phyloP scores from a whole-genome alignment of 2,329 filamentous ascomycete genomes.

The Apiospora malaysiana region DNA sequence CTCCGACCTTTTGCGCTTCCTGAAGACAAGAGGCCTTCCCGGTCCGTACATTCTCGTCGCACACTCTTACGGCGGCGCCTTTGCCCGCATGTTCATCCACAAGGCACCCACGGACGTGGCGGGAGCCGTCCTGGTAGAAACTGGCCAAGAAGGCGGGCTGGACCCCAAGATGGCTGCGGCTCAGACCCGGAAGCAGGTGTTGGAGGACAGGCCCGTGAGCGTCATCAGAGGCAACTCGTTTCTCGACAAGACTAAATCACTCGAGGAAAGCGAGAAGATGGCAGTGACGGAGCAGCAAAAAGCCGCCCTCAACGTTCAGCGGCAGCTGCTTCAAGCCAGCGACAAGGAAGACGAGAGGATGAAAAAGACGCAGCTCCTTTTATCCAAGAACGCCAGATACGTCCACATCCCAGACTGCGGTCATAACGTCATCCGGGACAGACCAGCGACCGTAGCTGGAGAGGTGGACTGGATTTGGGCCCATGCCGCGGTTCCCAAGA shows the following conservation, averaged over 20 bases:
- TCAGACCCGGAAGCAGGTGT: constrained; percentile 29
- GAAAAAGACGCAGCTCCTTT: constrained; percentile 35
- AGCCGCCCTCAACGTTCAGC: constrained; percentile 22
- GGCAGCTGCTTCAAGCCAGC: constrained; percentile 30
- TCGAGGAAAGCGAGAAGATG: constrained; percentile 27
- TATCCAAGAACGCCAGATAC: constrained; percentile 31
- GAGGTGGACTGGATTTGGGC: constrained; percentile 37
- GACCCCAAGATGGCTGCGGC: constrained; percentile 29
- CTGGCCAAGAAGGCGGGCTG: constrained; percentile 39
- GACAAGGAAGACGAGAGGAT: constrained; percentile 36
- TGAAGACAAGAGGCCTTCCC: constrained; percentile 23
- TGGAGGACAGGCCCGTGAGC: constrained; percentile 33
- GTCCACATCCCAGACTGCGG: constrained; percentile 35
- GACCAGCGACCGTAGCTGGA: constrained; percentile 33
- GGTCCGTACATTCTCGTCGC: constrained; percentile 36
- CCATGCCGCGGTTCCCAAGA: background rate
- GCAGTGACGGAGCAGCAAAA: constrained; percentile 5
- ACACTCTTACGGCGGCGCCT: constrained; percentile 40
- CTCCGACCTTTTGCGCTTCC: constrained; percentile 29
- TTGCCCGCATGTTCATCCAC: constrained; percentile 36
- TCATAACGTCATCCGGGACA: constrained; percentile 36
- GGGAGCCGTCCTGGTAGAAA: constrained; percentile 38
- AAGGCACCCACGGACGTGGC: constrained; percentile 24
- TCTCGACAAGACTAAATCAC: constrained; percentile 29
- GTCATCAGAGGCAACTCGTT: constrained; percentile 36